Base-by-base conservation (phyloP, 2,329 filamentous ascomycete species). In the Dactylellina haptotyla region DNA sequence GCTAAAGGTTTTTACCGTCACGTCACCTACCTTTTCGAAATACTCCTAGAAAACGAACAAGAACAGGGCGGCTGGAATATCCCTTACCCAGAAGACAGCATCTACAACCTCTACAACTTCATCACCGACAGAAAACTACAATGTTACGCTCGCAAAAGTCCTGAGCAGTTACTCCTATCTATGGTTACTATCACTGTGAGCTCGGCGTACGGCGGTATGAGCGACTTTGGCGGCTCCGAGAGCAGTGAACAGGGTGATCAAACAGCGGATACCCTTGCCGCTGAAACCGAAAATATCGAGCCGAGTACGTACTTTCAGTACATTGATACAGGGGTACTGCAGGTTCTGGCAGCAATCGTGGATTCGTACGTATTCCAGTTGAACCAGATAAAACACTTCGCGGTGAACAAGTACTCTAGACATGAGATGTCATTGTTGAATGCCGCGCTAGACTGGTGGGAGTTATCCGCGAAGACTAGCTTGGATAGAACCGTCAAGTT, bases 101-200 rank as follows among this genome's bases (percentile, higher is more conserved):
- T 58, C 4, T 23, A 43, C 41, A 26, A 2, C n/a, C 45, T 67
- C 6, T 59, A 51, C 26, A 53, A 59, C 28, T 67, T 51, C 23
- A 67, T 67, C n/a, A 50, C 39, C 16, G 48, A 50, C 3, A 53
- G 34, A 14, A 53, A 67, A 53, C 28, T 67, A 32, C 63, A 67
- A 6, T 67, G 63, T 8, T 46, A 53, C 25, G 63, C 63, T 3
- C 18, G 14, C 1, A 45, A 51, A 18, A 53, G 37, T 23, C 32
- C 63, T 3, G 26, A 45, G n/a, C 14, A 59, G 2, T 20, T 67
- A 16, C 16, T 67, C 20, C 4, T 26, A 1, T 6, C 63, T 1
- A 16, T 67, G 3, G 53, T 67, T 2, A 32, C 8, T 2, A 43
- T 67, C 30, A 43, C 56, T 9, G 20, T 23, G 10, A 39, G 32